phyloP scores from a whole-genome alignment of 2,329 filamentous ascomycete species.

The Ceratocystis ficicola region DNA sequence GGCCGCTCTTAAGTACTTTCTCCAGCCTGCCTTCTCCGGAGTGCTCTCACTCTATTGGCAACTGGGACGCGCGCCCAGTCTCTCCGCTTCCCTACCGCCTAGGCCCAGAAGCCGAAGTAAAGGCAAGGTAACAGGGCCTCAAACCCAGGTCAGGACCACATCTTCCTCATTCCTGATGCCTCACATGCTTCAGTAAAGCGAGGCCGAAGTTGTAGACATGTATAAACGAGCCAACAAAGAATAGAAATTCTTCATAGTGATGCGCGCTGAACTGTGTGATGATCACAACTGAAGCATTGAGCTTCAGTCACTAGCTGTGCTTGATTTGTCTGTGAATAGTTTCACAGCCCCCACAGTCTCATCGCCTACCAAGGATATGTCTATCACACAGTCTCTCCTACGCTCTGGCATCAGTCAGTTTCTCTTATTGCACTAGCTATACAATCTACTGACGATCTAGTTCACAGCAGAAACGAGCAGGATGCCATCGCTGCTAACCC shows the following conservation, averaged over 20 bases:
- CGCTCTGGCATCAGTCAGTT: not conserved
- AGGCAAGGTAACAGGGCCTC: not conserved
- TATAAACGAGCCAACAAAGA: not conserved
- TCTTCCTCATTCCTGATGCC: not conserved
- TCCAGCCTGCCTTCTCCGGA: not conserved
- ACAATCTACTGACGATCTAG: not conserved
- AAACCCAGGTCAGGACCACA: not conserved
- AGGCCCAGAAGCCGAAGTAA: not conserved
- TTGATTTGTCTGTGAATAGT: not conserved
- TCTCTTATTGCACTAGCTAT: not conserved
- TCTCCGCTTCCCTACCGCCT: not conserved
- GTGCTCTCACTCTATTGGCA: not conserved
- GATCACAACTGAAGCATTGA: conserved; percentile 5
- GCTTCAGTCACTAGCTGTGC: not conserved
- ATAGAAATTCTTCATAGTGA: not conserved
- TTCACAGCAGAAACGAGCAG: not conserved
- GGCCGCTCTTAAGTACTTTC: conserved; percentile 11
- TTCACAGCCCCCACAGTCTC: not conserved
- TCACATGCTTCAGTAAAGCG: not conserved
- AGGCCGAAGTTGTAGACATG: not conserved
- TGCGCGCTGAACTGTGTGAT: not conserved
- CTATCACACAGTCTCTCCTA: not conserved
- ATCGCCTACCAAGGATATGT: not conserved
- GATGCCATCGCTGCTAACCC: not conserved
- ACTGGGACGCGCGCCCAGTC: not conserved